Base-by-base conservation (phyloP, 257 asterid species). In the Hygrophila difformis region DNA sequence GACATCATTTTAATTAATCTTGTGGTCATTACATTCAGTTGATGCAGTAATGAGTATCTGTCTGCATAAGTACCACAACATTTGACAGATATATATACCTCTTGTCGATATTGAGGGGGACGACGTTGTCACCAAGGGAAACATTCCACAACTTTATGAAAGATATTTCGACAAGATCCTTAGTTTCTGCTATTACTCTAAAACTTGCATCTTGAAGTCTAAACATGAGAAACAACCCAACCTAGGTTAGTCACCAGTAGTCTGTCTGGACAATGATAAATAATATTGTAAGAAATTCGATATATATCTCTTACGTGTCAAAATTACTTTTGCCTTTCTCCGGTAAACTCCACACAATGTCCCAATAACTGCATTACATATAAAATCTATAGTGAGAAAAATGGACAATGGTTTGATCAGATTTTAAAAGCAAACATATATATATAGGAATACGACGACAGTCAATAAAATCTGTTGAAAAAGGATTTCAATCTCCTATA, bases 341-440 rank as follows among this genome's bases (percentile, higher is more conserved):
- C 16, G 72, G 77, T 56, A 63, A 62, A 47, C 51, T 70, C 94
- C 87, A 83, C 12, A 72, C 62, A 5, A 68, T 49, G 64, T 83
- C 94, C 94, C 94, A 83, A 36, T 79, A 76, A 14, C 92, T 83
- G 60, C 56, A 64, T 49, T 43, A 39, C 41, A 17, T 8, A 24
- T 24, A 21, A 35, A 8, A 24, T 8, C 12, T 5, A 10, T 5
- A 26, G 4, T 3, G 31, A 8, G 31, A 26, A 5, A 26, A 26
- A 26, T 3, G 8, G 7, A 26, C 7, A 26, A 0, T 3, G 8
- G 8, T 26, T 5, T 26, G n/a, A n/a, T n/a, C n/a, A n/a, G n/a
- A n/a, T n/a, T n/a, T n/a, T n/a, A n/a, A n/a, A n/a, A n/a, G n/a
- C n/a, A n/a, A n/a, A n/a, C n/a, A n/a, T n/a, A n/a, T n/a, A n/a